Evolutionary conservation across 768 basidiomycete genomes (phyloP).

Genomic region (Tricholoma flavovirens): DNA sequence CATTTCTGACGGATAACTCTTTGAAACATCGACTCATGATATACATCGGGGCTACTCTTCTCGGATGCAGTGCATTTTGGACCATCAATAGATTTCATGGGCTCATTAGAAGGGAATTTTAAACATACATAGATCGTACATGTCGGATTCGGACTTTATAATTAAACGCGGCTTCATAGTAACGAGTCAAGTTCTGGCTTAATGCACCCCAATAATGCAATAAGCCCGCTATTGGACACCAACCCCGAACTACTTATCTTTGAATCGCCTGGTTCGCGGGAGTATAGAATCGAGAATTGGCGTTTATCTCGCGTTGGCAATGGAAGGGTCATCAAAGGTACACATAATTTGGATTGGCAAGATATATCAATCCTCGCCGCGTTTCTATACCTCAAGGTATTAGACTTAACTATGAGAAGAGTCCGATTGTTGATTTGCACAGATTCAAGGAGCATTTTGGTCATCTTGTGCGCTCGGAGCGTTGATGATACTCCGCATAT

Average conservation of each 20-base stretch:
- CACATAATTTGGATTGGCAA: slow-evolving; percentile 27
- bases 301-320: slow-evolving; percentile 38
- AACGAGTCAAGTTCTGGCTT: no score
- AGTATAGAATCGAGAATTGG: slow-evolving; percentile 58
- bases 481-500: not conserved
- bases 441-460: not conserved
- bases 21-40: slow-evolving; percentile 49
- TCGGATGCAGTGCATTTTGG: slow-evolving; percentile 54
- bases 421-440: not conserved
- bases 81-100: slow-evolving; percentile 53
- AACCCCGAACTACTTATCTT: slow-evolving; percentile 50
- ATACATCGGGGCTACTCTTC: slow-evolving; percentile 45
- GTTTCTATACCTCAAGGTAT: slow-evolving; percentile 10
- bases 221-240: slow-evolving; percentile 23
- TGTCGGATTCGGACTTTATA: no score
- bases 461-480: not conserved
- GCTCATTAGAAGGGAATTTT: not conserved
- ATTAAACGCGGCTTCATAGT: no score
- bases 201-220: no score
- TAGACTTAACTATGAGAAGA: not conserved
- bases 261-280: slow-evolving; percentile 41
- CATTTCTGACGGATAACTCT: slow-evolving; percentile 65
- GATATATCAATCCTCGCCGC: slow-evolving; percentile 29
- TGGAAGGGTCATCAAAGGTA: slow-evolving; percentile 24
- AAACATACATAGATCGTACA: not conserved